Conservation (phyloP, 208 protist genomes). For the Endotrypanum monterogeii region DNA sequence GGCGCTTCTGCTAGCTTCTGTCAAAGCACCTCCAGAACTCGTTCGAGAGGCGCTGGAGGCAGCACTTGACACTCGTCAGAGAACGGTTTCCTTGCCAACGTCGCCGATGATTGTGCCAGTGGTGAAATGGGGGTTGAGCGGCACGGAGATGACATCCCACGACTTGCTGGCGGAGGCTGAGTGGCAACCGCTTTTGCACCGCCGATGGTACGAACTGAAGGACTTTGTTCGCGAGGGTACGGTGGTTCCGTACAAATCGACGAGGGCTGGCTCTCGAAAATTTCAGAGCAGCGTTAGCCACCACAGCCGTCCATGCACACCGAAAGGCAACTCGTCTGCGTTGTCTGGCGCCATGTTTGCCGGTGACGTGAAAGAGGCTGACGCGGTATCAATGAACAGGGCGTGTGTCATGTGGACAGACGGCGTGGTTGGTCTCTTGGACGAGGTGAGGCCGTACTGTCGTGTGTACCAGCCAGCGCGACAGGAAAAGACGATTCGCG, state of each 20-base stretch:
- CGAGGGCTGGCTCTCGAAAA: neutral
- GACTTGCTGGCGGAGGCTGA: constrained; percentile 20
- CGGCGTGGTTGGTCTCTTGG: constrained; percentile 42
- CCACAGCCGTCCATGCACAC: neutral
- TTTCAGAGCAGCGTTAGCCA: no score
- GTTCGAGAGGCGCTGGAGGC: constrained; percentile 7
- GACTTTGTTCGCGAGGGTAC: constrained; percentile 52
- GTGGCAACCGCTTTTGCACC: constrained; percentile 59
- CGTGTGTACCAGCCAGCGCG: constrained; percentile 54
- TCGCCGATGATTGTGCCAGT: neutral
- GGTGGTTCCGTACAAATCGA: constrained; percentile 16
- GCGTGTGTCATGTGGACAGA: constrained; percentile 60
- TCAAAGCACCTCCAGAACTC: neutral
- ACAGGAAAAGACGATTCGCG: constrained; percentile 47
- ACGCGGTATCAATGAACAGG: constrained; percentile 52
- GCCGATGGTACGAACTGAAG: constrained; percentile 74
- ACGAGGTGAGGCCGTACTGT: constrained; percentile 54
- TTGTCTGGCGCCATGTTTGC: neutral
- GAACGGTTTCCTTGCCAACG: neutral
- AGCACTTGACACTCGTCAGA: neutral
- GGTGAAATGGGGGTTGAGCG: constrained; percentile 10
- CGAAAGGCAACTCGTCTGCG: neutral
- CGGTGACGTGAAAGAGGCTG: constrained; percentile 68
- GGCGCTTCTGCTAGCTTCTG: constrained; percentile 18
- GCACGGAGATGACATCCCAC: constrained; percentile 2